Evolutionary conservation across 495 filamentous ascomycete genomes (phyloP).

Genomic region (Chaetomium tenue): DNA sequence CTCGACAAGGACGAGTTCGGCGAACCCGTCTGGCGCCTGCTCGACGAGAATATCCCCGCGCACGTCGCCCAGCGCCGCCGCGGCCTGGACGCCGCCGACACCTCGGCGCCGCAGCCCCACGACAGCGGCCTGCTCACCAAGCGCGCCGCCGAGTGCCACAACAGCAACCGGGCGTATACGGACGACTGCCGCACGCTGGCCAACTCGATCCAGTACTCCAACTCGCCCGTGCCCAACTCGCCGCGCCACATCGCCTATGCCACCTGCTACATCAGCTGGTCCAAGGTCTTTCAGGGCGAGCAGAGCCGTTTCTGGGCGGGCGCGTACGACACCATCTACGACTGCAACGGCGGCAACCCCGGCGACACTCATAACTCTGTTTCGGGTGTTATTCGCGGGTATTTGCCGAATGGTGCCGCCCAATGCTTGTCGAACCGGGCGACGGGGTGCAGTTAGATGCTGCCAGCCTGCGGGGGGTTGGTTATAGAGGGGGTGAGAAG

Average conservation of each 20-base stretch:
- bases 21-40: not conserved
- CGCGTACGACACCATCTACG: not conserved
- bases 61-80: not conserved
- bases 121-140: not conserved
- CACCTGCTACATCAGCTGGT: slow-evolving; percentile 8
- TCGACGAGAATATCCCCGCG: slow-evolving; percentile 1
- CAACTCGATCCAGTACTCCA: slow-evolving; percentile 8
- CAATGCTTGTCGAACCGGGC: not conserved
- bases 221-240: slow-evolving; percentile 2
- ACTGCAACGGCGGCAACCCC: not conserved
- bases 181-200: slow-evolving; percentile 2
- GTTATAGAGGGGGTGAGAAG: not conserved
- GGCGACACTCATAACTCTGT: not conserved
- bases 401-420: not conserved
- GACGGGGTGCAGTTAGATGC: not conserved
- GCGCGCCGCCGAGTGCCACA: slow-evolving; percentile 4
- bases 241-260: slow-evolving; percentile 2
- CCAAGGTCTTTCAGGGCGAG: slow-evolving; percentile 1
- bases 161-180: slow-evolving; percentile 1
- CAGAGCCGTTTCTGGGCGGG: not conserved
- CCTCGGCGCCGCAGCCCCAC: not conserved
- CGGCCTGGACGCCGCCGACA: not conserved
- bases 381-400: not conserved
- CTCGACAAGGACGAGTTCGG: not conserved
- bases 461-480: no score